Conservation (phyloP, 148 eudicot species). For the Mesembryanthemum crystallinum region DNA sequence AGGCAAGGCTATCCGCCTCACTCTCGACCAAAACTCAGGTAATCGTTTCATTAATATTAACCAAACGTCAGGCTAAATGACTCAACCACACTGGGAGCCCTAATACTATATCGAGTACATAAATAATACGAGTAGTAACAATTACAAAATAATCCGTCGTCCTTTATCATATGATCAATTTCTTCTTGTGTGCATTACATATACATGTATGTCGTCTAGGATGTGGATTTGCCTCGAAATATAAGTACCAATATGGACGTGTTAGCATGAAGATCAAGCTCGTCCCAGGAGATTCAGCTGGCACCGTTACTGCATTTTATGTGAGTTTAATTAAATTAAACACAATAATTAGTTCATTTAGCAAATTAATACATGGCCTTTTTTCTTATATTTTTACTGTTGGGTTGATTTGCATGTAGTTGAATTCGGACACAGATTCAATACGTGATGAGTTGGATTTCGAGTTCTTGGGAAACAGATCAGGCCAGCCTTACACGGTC, state of each 20-base stretch:
- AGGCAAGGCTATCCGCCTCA: slow-evolving; percentile 69
- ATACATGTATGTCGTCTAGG: slow-evolving; percentile 50
- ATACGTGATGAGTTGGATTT: slow-evolving; percentile 80
- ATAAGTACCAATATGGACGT: slow-evolving; percentile 62
- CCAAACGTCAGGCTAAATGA: too few species aligned
- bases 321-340: slow-evolving; percentile 32
- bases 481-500: slow-evolving; percentile 85
- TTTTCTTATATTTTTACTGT: neutral
- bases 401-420: slow-evolving; percentile 29
- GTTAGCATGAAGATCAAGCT: slow-evolving; percentile 90
- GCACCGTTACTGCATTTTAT: slow-evolving; percentile 89
- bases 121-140: too few species aligned
- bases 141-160: too few species aligned
- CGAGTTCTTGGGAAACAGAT: slow-evolving; percentile 79
- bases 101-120: too few species aligned
- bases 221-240: slow-evolving; percentile 82
- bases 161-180: neutral
- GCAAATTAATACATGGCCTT: too few species aligned
- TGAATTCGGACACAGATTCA: slow-evolving; percentile 67
- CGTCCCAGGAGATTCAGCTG: slow-evolving; percentile 83
- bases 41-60: neutral
- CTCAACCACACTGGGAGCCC: too few species aligned
- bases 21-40: slow-evolving; percentile 80
- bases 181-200: neutral
- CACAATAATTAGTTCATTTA: too few species aligned